These are phyloP conservation scores for Westerdykella aurantiaca DNA, from an alignment of 2,329 filamentous ascomycete species.

Conservation along the genomic window DNA sequence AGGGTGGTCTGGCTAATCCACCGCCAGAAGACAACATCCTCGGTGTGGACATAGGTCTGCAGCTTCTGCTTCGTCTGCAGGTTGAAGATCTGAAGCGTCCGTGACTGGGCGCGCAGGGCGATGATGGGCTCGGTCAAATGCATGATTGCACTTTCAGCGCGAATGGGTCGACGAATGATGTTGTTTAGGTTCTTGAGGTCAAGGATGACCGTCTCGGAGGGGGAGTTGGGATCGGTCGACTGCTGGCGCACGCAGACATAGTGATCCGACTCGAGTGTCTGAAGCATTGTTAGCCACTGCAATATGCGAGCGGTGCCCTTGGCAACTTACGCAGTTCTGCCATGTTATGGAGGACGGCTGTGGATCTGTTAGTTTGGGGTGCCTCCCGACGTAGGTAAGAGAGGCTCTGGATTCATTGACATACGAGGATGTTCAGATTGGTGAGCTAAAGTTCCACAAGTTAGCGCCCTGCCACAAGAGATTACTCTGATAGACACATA, in stretches of 20 bases:
- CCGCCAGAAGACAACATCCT: slow-evolving; percentile 98
- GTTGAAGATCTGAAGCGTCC: slow-evolving; percentile 97
- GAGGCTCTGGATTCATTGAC: slow-evolving; percentile 17
- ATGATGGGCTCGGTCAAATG: slow-evolving; percentile 96
- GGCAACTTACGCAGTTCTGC: slow-evolving; percentile 69
- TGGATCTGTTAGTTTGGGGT: slow-evolving; percentile 27
- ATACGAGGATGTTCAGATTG: slow-evolving; percentile 45
- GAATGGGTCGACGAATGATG: slow-evolving; percentile 89
- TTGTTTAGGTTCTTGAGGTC: slow-evolving; percentile 98
- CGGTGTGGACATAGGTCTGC: slow-evolving; percentile 93
- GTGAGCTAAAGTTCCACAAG: slow-evolving; percentile 36
- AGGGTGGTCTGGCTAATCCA: slow-evolving; percentile 90
- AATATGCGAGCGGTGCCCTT: background rate
- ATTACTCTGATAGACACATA: slow-evolving; percentile 32
- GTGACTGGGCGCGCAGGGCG: slow-evolving; percentile 86
- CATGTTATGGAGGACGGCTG: slow-evolving; percentile 72
- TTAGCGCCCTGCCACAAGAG: slow-evolving; percentile 21
- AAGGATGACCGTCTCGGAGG: slow-evolving; percentile 93
- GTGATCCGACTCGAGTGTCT: slow-evolving; percentile 97
- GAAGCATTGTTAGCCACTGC: slow-evolving; percentile 12
- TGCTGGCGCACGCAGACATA: slow-evolving; percentile 97
- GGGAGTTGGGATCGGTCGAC: slow-evolving; percentile 67
- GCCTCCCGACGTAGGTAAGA: slow-evolving; percentile 9
- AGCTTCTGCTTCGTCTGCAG: slow-evolving; percentile 88
- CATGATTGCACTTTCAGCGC: slow-evolving; percentile 99